phyloP scores from a whole-genome alignment of 2,329 filamentous ascomycete species.

The Aspergillus piperis region DNA sequence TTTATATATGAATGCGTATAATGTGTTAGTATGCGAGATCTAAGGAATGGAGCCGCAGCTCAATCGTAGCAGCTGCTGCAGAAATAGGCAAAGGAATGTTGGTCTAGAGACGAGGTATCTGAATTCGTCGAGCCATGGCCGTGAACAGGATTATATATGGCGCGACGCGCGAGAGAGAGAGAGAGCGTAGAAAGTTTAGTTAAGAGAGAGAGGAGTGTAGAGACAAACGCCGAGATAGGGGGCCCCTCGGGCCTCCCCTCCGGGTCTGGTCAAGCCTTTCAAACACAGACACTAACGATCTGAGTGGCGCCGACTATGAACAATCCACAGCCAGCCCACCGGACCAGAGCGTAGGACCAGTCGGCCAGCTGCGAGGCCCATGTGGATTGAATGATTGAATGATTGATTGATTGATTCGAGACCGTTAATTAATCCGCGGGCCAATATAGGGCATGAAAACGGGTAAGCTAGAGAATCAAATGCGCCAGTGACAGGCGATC shows the following conservation, averaged over 20 bases:
- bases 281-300: conserved; percentile 2
- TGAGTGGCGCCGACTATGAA: conserved; percentile 23
- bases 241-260: too few species aligned
- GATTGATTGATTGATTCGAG: too few species aligned
- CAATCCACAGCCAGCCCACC: conserved; percentile 23
- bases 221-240: too few species aligned
- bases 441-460: background rate
- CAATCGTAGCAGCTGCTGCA: background rate
- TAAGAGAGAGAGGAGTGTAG: background rate
- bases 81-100: background rate
- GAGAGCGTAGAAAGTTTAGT: background rate
- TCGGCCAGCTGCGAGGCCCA: conserved; percentile 4
- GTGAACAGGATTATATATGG: background rate
- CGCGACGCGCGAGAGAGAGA: background rate
- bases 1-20: too few species aligned
- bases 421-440: too few species aligned
- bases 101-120: background rate
- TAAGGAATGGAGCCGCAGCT: background rate
- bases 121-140: background rate
- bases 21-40: background rate
- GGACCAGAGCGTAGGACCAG: conserved; percentile 21
- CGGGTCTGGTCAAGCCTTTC: conserved; percentile 4
- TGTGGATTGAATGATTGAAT: background rate
- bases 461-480: background rate
- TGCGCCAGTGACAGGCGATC: background rate